Evolutionary conservation across 805 yeast species (phyloP).

Genomic region (Ogataea minuta): DNA sequence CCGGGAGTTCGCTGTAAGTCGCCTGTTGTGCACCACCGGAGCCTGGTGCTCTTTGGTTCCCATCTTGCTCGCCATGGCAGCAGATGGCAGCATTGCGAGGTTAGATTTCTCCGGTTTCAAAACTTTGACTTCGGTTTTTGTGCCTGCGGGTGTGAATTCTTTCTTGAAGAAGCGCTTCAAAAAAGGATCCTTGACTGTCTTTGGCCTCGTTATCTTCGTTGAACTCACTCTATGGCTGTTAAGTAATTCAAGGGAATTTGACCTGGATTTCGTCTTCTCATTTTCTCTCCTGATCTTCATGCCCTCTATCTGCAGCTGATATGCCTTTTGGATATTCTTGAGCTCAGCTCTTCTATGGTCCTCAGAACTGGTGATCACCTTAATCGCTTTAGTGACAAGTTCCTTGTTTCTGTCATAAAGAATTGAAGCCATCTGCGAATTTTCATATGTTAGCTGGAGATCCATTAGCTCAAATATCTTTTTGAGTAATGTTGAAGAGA

Average conservation of each 20-base stretch:
- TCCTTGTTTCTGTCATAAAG: slow-evolving; percentile 33
- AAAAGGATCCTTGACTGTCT: not conserved
- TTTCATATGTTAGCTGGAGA: slow-evolving; percentile 35
- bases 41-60: slow-evolving; percentile 3
- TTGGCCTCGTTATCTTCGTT: slow-evolving; percentile 20
- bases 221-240: slow-evolving; percentile 21
- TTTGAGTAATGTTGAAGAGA: slow-evolving; percentile 37
- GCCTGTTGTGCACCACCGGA: slow-evolving; percentile 1
- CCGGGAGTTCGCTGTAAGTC: not conserved
- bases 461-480: slow-evolving; percentile 39
- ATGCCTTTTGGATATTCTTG: slow-evolving; percentile 8
- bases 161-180: slow-evolving; percentile 9
- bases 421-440: slow-evolving; percentile 27
- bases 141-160: not conserved
- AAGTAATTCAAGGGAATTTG: slow-evolving; percentile 25
- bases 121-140: too few relatives aligned
- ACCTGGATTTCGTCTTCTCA: slow-evolving; percentile 16
- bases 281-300: slow-evolving; percentile 11
- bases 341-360: slow-evolving; percentile 7
- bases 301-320: slow-evolving; percentile 10
- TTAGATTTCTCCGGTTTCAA: too few relatives aligned
- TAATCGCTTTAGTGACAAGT: slow-evolving; percentile 17
- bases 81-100: not conserved
- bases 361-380: slow-evolving; percentile 14
- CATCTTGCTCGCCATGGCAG: not conserved